phyloP scores from a whole-genome alignment of 2,329 filamentous ascomycete species.

The Fusarium sp. region DNA sequence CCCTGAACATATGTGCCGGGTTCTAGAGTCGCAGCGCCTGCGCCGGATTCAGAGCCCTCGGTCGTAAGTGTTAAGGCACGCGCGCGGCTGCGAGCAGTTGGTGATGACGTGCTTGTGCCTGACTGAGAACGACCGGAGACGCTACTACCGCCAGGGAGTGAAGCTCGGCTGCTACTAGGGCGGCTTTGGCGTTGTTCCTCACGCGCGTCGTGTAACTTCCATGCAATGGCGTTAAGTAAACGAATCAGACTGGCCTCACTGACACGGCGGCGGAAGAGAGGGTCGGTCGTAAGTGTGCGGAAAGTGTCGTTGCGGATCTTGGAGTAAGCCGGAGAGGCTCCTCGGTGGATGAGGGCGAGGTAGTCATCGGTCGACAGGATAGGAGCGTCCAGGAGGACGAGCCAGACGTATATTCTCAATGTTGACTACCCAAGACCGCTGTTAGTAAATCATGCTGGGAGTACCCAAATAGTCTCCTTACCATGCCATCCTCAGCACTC shows the following conservation, averaged over 20 bases:
- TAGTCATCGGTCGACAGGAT: slow-evolving; percentile 88
- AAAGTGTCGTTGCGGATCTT: slow-evolving; percentile 99
- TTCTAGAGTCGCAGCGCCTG: slow-evolving; percentile 63
- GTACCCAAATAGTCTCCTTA: slow-evolving; percentile 49
- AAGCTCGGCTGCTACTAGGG: slow-evolving; percentile 51
- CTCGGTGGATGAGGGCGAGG: slow-evolving; percentile 88
- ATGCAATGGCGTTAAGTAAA: slow-evolving; percentile 92
- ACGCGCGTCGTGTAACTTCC: slow-evolving; percentile 86
- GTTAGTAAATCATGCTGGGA: background rate
- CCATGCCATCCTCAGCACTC: slow-evolving; percentile 83
- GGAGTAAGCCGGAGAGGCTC: slow-evolving; percentile 91
- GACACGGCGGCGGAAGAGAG: slow-evolving; percentile 94
- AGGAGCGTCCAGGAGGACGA: slow-evolving; percentile 88
- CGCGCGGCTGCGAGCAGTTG: slow-evolving; percentile 60
- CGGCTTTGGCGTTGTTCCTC: slow-evolving; percentile 56
- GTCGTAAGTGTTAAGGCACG: slow-evolving; percentile 69
- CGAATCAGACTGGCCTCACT: slow-evolving; percentile 95
- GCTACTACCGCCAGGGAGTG: slow-evolving; percentile 47
- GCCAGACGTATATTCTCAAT: slow-evolving; percentile 93
- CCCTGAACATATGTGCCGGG: slow-evolving; percentile 95
- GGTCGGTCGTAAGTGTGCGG: slow-evolving; percentile 93
- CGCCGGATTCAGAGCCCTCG: slow-evolving; percentile 69
- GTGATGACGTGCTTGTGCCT: slow-evolving; percentile 53
- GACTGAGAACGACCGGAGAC: slow-evolving; percentile 49
- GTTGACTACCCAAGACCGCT: slow-evolving; percentile 70